phyloP scores from a whole-genome alignment of 2,329 filamentous ascomycete genomes.

The Penicillium decumbens region DNA sequence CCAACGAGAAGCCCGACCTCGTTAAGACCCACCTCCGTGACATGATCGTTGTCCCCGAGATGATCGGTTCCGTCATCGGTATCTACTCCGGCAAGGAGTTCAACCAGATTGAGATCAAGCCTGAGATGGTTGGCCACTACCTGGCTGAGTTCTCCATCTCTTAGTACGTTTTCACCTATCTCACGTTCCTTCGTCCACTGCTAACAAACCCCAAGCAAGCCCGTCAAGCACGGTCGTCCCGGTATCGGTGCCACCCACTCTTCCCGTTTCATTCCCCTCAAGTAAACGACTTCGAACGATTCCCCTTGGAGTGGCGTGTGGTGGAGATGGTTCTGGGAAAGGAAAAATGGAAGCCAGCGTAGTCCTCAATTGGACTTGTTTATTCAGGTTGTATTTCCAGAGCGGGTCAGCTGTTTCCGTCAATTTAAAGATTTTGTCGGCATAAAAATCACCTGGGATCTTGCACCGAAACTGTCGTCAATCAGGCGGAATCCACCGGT shows the following conservation, averaged over 20 bases:
- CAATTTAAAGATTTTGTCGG: conserved; percentile 40
- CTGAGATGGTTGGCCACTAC: conserved; percentile 99
- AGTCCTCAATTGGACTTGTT: conserved; percentile 31
- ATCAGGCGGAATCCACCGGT: conserved; percentile 41
- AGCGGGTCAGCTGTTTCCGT: conserved; percentile 39
- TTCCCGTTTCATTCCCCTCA: conserved; percentile 99
- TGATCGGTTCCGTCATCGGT: conserved; percentile 97
- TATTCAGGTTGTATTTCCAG: conserved; percentile 39
- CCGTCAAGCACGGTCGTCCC: conserved; percentile 99
- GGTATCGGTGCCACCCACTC: conserved; percentile 99
- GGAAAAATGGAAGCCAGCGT: conserved; percentile 32
- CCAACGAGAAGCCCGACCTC: conserved; percentile 99
- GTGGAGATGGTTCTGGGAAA: conserved; percentile 36
- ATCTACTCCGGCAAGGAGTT: conserved; percentile 99
- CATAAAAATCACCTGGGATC: conserved; percentile 25
- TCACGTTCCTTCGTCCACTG: not conserved
- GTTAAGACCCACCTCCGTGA: conserved; percentile 99
- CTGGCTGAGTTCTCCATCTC: conserved; percentile 99
- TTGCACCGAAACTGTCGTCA: conserved; percentile 32
- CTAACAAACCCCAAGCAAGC: conserved; percentile 71
- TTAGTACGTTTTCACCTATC: conserved; percentile 67
- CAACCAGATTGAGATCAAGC: conserved; percentile 99
- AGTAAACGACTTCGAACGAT: conserved; percentile 61
- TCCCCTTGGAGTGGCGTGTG: conserved; percentile 37
- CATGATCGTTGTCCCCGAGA: conserved; percentile 99